A percentile compares a stretch with the other conserved stretches of the same genome.
phyloP scores from a whole-genome alignment of 164 flowering plant species.

The Nymphaea colorata region DNA sequence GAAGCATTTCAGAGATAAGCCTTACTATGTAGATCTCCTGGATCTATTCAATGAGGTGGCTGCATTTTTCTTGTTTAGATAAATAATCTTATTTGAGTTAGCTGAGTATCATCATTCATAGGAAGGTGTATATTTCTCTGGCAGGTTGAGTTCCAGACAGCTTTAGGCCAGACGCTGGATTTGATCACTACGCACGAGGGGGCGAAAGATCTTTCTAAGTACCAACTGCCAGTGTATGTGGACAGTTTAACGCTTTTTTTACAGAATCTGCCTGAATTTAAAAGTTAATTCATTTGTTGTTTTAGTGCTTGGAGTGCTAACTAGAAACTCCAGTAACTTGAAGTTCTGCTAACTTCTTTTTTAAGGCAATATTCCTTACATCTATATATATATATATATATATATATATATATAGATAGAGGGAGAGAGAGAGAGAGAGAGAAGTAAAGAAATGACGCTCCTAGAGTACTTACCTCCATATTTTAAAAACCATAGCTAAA shows the following conservation, averaged over 20 bases:
- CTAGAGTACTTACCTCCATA: no score
- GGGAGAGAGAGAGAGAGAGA: no score
- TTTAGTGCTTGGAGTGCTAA: not conserved
- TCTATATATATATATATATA: no score
- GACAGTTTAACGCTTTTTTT: not conserved
- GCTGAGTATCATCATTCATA: no score
- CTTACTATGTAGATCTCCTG: constrained; percentile 80
- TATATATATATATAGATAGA: no score
- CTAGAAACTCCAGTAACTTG: not conserved
- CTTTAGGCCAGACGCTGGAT: constrained; percentile 96
- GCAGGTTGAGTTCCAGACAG: constrained; percentile 93
- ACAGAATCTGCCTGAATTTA: not conserved
- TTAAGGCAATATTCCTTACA: no score
- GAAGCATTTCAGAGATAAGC: constrained; percentile 65
- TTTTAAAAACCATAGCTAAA: no score
- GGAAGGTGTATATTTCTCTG: not conserved
- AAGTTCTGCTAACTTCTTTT: no score
- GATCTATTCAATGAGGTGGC: constrained; percentile 92
- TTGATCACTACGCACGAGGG: constrained; percentile 87
- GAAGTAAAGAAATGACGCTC: no score
- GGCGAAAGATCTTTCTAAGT: constrained; percentile 76
- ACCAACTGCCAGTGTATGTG: constrained; percentile 67
- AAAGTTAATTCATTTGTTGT: no score
- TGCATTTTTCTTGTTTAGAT: not conserved
- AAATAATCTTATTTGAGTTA: not conserved